These are phyloP conservation scores for Aspergillus melleus DNA, from an alignment of 2,329 filamentous ascomycete genomes.

Conservation along the genomic window DNA sequence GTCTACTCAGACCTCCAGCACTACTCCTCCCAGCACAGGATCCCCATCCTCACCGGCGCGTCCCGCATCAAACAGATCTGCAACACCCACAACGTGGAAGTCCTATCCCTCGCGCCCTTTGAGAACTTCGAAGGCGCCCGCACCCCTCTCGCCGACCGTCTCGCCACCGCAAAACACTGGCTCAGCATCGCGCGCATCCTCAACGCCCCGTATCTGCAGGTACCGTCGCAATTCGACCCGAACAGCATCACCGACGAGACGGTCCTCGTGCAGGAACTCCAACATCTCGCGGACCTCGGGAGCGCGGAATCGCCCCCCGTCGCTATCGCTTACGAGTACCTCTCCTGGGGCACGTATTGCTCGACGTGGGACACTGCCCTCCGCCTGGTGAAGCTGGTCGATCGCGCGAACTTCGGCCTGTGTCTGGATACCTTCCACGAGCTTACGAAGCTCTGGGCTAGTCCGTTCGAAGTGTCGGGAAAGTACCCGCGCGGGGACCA, in stretches of 20 bases:
- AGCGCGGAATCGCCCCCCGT: conserved; percentile 20
- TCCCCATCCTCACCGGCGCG: conserved; percentile 22
- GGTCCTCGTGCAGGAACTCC: conserved; percentile 31
- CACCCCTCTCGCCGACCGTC: conserved; percentile 26
- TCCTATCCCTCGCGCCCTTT: conserved; percentile 35
- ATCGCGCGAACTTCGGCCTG: conserved; percentile 37
- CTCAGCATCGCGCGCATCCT: conserved; percentile 28
- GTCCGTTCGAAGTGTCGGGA: conserved; percentile 25
- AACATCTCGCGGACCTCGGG: conserved; percentile 31
- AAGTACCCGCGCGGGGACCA: conserved; percentile 21
- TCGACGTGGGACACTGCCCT: conserved; percentile 36
- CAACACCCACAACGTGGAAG: conserved; percentile 18
- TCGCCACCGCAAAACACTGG: conserved; percentile 33
- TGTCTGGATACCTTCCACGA: conserved; percentile 42
- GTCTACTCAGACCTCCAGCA: conserved; percentile 31
- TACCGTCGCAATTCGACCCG: conserved; percentile 30
- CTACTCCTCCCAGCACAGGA: conserved; percentile 17
- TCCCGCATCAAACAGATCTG: conserved; percentile 20
- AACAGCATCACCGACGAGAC: conserved; percentile 27
- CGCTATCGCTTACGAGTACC: conserved; percentile 36
- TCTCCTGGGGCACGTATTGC: conserved; percentile 35
- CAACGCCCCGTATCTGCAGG: conserved; percentile 30
- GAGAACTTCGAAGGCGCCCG: conserved; percentile 39
- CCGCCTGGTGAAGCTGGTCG: conserved; percentile 25
- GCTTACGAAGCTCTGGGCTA: conserved; percentile 34